Conservation (phyloP, 169 alveolate species). For the Eimeria necatrix region DNA sequence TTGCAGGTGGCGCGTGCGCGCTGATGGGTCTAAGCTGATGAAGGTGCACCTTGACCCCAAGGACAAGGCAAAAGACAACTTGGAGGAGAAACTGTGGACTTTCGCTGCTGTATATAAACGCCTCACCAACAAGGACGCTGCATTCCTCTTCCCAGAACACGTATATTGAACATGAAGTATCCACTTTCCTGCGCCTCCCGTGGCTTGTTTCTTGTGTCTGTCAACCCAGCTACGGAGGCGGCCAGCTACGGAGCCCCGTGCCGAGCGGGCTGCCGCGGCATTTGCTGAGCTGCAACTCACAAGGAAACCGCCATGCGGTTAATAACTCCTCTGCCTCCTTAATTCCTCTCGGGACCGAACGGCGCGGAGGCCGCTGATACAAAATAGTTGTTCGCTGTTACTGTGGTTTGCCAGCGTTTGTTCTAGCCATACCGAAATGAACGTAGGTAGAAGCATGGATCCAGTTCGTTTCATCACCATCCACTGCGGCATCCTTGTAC, state of each 20-base stretch:
- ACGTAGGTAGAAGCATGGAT: too few relatives aligned
- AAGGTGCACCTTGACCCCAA: constrained; percentile 97
- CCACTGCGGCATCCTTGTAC: too few relatives aligned
- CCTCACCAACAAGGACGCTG: constrained; percentile 96
- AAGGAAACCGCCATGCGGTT: background rate
- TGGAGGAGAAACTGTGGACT: constrained; percentile 96
- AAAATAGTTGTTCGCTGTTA: too few relatives aligned
- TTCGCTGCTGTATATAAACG: constrained; percentile 96
- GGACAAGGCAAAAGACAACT: constrained; percentile 95
- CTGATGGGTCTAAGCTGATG: constrained; percentile 96
- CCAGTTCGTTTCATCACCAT: too few relatives aligned
- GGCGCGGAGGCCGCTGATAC: too few relatives aligned
- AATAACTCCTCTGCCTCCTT: background rate
- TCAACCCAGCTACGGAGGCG: background rate
- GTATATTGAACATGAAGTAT: constrained; percentile 32
- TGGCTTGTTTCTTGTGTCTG: too few relatives aligned
- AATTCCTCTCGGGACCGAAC: background rate
- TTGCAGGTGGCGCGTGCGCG: constrained; percentile 91
- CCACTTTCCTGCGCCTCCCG: too few relatives aligned
- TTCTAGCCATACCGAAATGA: too few relatives aligned
- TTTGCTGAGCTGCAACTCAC: background rate
- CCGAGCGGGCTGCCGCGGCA: background rate
- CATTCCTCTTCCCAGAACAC: constrained; percentile 88
- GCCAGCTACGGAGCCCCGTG: background rate
- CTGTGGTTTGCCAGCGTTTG: too few relatives aligned